Evolutionary conservation across 2,329 filamentous ascomycete genomes (phyloP), one percentile per base, ranked within the genome.

Genomic region (Hymenoscyphus scutula): DNA sequence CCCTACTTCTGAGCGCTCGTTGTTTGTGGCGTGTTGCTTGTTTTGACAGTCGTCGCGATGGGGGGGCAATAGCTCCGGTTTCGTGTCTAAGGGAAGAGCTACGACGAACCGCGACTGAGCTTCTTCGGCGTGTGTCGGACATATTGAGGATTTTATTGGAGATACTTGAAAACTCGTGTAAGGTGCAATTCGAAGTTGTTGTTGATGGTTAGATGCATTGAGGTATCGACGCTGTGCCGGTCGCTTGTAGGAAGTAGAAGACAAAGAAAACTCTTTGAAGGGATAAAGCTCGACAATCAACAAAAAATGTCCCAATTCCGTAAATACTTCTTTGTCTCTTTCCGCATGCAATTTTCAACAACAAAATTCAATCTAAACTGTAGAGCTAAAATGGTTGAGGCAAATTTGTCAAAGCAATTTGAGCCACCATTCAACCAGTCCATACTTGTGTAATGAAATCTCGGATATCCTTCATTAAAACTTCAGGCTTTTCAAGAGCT

Each of bases 401-500:
- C 19, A 51, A 25, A 13, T 51, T 7, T 23, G 15, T 13, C 19
- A 51, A 23, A 51, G 8, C 34, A 37, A 37, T 23, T 8, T 2
- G 3, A 13, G n/a, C 45, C 10, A 19, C 19, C 45, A 25, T 51
- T 51, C 19, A 51, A 51, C 8, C 10, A 7, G n/a, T 53, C 76
- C 74, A 72, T 57, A 74, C 75, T 54, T 69, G 67, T 67, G 66
- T 73, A 32, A 74, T 70, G 72, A 77, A 82, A 34, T 75, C 75
- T 65, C 81, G 77, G 0, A 81, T 65, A 72, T 82, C 80, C n/a
- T 64, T 70, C 62, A 76, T 71, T 34, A 82, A 69, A 27, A 63
- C 70, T 38, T 72, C 72, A 1, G 80, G 78, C 55, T 72, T 70
- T 68, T 82, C 80, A 58, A 82, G 64, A 5, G 76, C 75, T 17